phyloP scores from a whole-genome alignment of 169 alveolate species.

The Babesia ovata region DNA sequence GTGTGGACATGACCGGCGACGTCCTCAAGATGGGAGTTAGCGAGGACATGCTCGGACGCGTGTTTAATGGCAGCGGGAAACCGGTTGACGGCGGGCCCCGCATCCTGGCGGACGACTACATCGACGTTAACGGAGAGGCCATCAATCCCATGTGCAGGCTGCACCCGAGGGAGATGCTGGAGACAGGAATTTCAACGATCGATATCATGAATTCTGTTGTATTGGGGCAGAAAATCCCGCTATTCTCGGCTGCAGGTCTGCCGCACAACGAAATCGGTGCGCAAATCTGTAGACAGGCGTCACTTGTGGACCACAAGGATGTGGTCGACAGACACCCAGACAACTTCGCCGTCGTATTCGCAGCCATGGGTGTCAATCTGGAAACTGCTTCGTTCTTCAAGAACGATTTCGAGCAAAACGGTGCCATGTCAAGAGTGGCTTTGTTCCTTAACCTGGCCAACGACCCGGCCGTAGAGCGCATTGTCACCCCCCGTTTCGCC shows the following conservation, averaged over 20 bases:
- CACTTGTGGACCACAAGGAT: constrained; percentile 97
- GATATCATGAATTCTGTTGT: constrained; percentile 99
- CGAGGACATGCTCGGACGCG: constrained; percentile 99
- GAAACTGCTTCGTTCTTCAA: constrained; percentile 99
- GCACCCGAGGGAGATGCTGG: constrained; percentile 99
- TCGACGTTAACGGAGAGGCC: constrained; percentile 96
- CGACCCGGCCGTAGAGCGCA: constrained; percentile 99
- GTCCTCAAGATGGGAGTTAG: constrained; percentile 97
- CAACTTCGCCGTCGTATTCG: constrained; percentile 99
- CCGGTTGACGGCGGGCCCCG: constrained; percentile 99
- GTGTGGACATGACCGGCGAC: constrained; percentile 99
- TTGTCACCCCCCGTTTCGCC: constrained; percentile 97
- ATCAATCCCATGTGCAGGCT: constrained; percentile 97
- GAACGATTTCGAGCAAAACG: constrained; percentile 99
- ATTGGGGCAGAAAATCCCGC: constrained; percentile 99
- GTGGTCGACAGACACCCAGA: constrained; percentile 97
- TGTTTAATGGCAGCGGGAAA: constrained; percentile 99
- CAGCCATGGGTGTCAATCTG: constrained; percentile 99
- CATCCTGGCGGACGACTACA: constrained; percentile 96
- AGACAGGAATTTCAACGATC: constrained; percentile 99
- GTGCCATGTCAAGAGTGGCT: constrained; percentile 98
- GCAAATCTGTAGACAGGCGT: constrained; percentile 99
- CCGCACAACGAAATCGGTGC: constrained; percentile 99
- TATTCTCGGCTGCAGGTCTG: constrained; percentile 99
- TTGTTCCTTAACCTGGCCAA: constrained; percentile 98